Percentiles rank a stretch among this genome's conserved stretches.
Evolutionary conservation across 805 yeast genomes (phyloP).

Genomic region (Kluyveromyces dobzhanskii): DNA sequence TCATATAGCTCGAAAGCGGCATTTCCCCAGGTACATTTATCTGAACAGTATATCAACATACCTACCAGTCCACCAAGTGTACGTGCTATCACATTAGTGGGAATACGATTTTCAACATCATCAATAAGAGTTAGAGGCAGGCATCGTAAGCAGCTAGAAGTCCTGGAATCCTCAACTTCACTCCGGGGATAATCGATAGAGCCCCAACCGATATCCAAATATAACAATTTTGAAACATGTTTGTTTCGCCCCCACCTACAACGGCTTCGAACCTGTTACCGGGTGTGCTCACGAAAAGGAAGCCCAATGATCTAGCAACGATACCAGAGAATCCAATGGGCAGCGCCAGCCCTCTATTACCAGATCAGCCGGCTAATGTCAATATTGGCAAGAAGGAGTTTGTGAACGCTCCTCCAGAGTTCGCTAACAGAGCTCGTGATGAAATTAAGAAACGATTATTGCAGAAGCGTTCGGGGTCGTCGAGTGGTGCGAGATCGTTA

Average conservation of each 20-base stretch:
- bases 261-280: conserved; percentile 16
- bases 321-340: conserved; percentile 7
- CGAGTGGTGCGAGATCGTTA: conserved; percentile 1
- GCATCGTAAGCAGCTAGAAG: too few species aligned
- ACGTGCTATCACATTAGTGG: too few species aligned
- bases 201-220: too few species aligned
- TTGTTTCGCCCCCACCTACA: conserved; percentile 28
- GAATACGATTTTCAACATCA: too few species aligned
- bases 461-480: conserved; percentile 6
- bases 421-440: conserved; percentile 29
- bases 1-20: too few species aligned
- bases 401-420: conserved; percentile 29
- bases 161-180: too few species aligned
- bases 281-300: conserved; percentile 6
- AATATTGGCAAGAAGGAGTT: conserved; percentile 23
- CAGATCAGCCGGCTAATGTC: too few species aligned
- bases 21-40: too few species aligned
- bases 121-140: too few species aligned
- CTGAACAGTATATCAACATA: too few species aligned
- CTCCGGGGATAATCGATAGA: too few species aligned
- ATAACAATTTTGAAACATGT: conserved; percentile 11
- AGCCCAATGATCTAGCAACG: conserved; percentile 6
- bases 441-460: conserved; percentile 26
- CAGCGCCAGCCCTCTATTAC: conserved; percentile 9
- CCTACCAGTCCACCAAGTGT: too few species aligned